These are phyloP conservation scores for Lachancea sp. DNA, from an alignment of 805 yeast species.

Conservation along the genomic window DNA sequence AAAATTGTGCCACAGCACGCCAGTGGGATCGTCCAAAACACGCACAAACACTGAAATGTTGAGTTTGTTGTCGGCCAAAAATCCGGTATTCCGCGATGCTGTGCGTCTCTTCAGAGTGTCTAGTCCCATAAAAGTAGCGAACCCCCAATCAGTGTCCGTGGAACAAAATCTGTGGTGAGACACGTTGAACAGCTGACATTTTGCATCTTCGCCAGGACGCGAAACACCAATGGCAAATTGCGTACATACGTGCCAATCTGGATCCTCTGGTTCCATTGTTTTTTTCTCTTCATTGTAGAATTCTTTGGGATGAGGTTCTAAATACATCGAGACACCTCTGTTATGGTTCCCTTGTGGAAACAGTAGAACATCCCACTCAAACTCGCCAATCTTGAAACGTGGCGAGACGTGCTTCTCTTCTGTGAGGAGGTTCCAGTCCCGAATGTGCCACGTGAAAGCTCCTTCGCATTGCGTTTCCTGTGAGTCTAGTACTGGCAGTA, in stretches of 20 bases:
- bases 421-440: slow-evolving; percentile 41
- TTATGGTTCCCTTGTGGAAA: slow-evolving; percentile 72
- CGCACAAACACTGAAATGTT: slow-evolving; percentile 73
- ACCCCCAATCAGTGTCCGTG: slow-evolving; percentile 92
- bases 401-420: slow-evolving; percentile 39
- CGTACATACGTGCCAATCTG: slow-evolving; percentile 83
- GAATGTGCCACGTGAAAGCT: slow-evolving; percentile 47
- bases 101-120: slow-evolving; percentile 40
- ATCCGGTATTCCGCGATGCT: slow-evolving; percentile 34
- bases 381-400: slow-evolving; percentile 51
- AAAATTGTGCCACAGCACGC: slow-evolving; percentile 90
- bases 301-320: slow-evolving; percentile 57
- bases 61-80: slow-evolving; percentile 47
- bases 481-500: slow-evolving; percentile 8
- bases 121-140: slow-evolving; percentile 64
- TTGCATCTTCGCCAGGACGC: slow-evolving; percentile 62
- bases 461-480: slow-evolving; percentile 24
- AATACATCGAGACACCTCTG: slow-evolving; percentile 60
- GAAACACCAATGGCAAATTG: slow-evolving; percentile 82
- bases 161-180: slow-evolving; percentile 75
- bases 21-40: slow-evolving; percentile 82
- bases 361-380: slow-evolving; percentile 61
- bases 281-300: slow-evolving; percentile 26
- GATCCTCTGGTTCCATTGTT: slow-evolving; percentile 29
- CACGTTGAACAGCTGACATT: slow-evolving; percentile 49